A percentile compares a stretch with the other conserved stretches of the same genome.
Evolutionary conservation across 176 grass and related monocot species (phyloP).

Genomic region (Hsuehochloa calcarea): DNA sequence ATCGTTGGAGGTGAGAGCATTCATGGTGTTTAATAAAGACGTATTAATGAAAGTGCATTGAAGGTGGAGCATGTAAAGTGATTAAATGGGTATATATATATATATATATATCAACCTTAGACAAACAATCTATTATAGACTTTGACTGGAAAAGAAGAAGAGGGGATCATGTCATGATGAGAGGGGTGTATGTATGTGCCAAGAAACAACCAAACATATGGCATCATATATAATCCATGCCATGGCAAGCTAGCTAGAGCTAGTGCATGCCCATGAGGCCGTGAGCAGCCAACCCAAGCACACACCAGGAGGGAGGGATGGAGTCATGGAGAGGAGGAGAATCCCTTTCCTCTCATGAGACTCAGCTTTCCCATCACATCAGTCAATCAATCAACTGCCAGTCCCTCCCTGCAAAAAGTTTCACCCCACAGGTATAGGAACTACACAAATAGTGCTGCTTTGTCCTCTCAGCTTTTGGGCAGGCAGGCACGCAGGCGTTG

Average conservation of each 20-base stretch:
- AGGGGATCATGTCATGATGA: background rate
- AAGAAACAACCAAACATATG: background rate
- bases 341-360: conserved; percentile 23
- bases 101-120: too few species aligned
- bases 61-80: too few species aligned
- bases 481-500: background rate
- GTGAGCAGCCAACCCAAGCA: background rate
- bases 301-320: background rate
- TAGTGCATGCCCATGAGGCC: background rate
- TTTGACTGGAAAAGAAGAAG: background rate
- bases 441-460: background rate
- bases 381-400: background rate
- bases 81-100: too few species aligned
- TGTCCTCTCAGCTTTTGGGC: conserved; percentile 4
- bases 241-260: background rate
- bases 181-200: background rate
- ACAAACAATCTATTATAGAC: background rate
- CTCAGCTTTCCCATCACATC: conserved; percentile 43
- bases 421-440: conserved; percentile 10
- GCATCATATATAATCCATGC: background rate
- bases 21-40: too few species aligned
- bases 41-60: too few species aligned
- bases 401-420: conserved; percentile 13
- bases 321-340: too few species aligned
- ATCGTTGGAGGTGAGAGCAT: too few species aligned